Evolutionary conservation across 306 rosid genomes (phyloP).

Genomic region (Glycyrrhiza uralensis): DNA sequence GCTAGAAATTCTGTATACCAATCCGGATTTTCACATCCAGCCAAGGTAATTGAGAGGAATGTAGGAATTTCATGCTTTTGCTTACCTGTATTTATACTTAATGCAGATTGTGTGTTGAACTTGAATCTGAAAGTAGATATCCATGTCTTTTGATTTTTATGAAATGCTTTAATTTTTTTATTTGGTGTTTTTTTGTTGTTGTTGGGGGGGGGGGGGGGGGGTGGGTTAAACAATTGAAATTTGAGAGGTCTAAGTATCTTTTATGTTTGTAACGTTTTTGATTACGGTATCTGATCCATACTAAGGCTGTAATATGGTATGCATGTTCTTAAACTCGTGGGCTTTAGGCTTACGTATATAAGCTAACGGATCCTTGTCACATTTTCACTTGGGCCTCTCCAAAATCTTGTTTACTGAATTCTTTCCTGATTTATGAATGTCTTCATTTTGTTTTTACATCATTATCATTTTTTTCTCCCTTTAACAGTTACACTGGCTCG

Average conservation of each 20-base stretch:
- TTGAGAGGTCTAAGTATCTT: neutral
- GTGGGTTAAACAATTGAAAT: neutral
- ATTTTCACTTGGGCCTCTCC: neutral
- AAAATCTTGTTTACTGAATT: neutral
- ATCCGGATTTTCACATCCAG: slow-evolving; percentile 78
- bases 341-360: neutral
- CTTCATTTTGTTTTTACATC: neutral
- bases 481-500: slow-evolving; percentile 77
- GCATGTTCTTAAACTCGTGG: neutral
- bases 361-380: neutral
- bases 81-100: neutral
- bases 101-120: too few species aligned
- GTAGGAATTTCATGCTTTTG: neutral
- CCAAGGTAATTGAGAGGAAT: slow-evolving; percentile 53
- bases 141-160: neutral
- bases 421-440: neutral
- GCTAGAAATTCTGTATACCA: slow-evolving; percentile 90
- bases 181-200: too few species aligned
- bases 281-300: neutral
- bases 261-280: neutral
- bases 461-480: neutral
- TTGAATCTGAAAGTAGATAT: too few species aligned
- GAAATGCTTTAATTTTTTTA: neutral
- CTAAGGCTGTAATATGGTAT: neutral
- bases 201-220: too few species aligned